phyloP scores from a whole-genome alignment of 2,329 filamentous ascomycete species.

The Seiridium cupressi region DNA sequence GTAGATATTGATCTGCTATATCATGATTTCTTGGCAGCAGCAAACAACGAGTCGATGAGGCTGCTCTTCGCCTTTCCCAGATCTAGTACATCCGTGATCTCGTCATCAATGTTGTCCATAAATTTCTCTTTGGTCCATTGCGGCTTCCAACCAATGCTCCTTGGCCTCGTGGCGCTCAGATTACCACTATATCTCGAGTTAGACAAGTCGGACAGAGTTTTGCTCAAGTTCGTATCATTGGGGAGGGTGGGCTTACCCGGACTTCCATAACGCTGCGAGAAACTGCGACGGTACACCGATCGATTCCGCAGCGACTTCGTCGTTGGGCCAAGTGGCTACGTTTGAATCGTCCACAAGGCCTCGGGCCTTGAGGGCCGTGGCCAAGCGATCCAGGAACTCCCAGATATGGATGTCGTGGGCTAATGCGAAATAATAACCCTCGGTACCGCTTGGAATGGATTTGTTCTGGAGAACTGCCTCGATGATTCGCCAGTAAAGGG shows the following conservation, averaged over 20 bases:
- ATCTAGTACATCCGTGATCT: conserved; percentile 21
- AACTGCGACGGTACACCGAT: conserved; percentile 27
- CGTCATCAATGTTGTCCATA: conserved; percentile 23
- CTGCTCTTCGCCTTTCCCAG: conserved; percentile 16
- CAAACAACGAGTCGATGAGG: conserved; percentile 13
- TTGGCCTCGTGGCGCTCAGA: conserved; percentile 17
- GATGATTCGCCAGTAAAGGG: conserved; percentile 26
- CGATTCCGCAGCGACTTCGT: conserved; percentile 27
- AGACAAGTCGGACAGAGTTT: not conserved
- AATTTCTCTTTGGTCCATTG: conserved; percentile 23
- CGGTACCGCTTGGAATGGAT: conserved; percentile 22
- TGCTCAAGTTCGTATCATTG: too few relatives aligned
- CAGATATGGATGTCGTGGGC: conserved; percentile 27
- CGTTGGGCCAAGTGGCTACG: conserved; percentile 25
- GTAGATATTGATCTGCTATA: too few relatives aligned
- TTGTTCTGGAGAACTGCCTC: conserved; percentile 26
- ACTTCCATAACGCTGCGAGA: conserved; percentile 22
- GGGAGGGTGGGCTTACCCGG: conserved; percentile 18
- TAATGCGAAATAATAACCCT: conserved; percentile 32
- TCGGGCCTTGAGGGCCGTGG: conserved; percentile 21
- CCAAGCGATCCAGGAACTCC: conserved; percentile 26
- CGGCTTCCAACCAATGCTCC: conserved; percentile 25
- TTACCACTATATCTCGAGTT: conserved; percentile 2
- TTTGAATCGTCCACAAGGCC: conserved; percentile 25
- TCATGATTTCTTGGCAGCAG: not conserved